A percentile compares a stretch with the other conserved stretches of the same genome.
Conservation (phyloP, 768 basidiomycete genomes). For the Lactarius akahatsu region DNA sequence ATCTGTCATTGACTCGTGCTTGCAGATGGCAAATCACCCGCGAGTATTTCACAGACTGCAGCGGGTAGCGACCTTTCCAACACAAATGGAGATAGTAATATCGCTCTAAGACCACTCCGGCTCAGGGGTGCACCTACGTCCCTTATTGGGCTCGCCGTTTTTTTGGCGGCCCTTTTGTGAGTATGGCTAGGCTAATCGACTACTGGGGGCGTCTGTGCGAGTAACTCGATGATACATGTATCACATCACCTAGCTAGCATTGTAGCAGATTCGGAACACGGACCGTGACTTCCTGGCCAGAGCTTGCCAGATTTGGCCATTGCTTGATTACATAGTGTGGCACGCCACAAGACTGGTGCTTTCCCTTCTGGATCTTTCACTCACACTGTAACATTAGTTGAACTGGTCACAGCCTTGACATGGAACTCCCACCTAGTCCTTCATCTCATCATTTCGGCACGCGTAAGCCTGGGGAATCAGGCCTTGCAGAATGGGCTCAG, state of each 20-base stretch:
- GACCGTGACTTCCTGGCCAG: not conserved
- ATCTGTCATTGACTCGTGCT: not conserved
- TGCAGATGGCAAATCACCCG: conserved; percentile 35
- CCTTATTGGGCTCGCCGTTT: not conserved
- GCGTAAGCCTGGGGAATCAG: conserved; percentile 52
- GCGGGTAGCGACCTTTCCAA: not conserved
- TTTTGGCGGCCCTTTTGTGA: conserved; percentile 10
- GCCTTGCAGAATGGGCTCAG: conserved; percentile 78
- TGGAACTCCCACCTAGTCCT: conserved; percentile 24
- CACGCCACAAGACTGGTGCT: not conserved
- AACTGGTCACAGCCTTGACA: not conserved
- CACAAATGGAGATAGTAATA: not conserved
- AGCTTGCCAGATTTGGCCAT: conserved; percentile 15
- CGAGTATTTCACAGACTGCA: conserved; percentile 34
- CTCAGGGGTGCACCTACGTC: not conserved
- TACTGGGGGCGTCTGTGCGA: not conserved
- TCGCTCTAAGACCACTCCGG: not conserved
- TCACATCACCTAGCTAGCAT: not conserved
- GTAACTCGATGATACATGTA: not conserved
- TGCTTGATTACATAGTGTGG: not conserved
- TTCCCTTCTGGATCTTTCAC: not conserved
- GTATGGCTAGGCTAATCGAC: not conserved
- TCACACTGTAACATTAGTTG: not conserved
- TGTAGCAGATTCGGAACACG: not conserved
- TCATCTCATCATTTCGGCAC: conserved; percentile 23